Base-by-base conservation (phyloP, 257 asterid species). In the Primulina huaijiensis region DNA sequence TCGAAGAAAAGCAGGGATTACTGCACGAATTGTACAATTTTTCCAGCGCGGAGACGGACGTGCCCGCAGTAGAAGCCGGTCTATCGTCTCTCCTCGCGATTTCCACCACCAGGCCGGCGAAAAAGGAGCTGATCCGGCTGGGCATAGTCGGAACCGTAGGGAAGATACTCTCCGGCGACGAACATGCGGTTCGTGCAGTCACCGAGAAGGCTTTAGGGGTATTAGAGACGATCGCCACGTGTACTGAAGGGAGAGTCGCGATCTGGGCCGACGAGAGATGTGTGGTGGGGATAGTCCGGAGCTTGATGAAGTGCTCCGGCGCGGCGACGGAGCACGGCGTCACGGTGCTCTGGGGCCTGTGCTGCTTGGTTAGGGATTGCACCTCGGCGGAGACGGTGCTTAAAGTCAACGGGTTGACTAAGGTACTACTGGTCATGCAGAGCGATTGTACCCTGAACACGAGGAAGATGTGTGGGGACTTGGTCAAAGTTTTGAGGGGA, bases 401-500 rank as follows among this genome's bases (percentile, higher is more conserved):
- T 35, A 59, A 38, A 40, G 94, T 66, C 53, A 88, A 89, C 23
- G 98, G 98, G 9, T 68, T 83, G 86, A 92, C 90, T 8, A 89
- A 88, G 83, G 92, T 92, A 52, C 80, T 92, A 71, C 60, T 92
- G 56, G 98, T 92, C 68, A 92, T 92, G 98, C 98, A 89, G 84
- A 92, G 98, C 69, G 82, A 74, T 16, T 92, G 96, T 57, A 66
- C 90, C 0, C 70, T 81, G 3, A 75, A 68, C 61, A 83, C 85
- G 27, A 78, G 75, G 80, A 81, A 83, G 67, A 88, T 89, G 96
- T 92, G 98, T 74, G 77, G 82, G 1, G 96, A 92, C n/a, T 74
- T 92, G 83, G 96, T 92, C 89, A 92, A 89, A 74, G 90, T 84
- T 4, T 70, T 92, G 80, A 72, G 90, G 84, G 86, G 65, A 7